phyloP scores from a whole-genome alignment of 1,284 basidiomycete genomes.

The Termitomyces sp. region DNA sequence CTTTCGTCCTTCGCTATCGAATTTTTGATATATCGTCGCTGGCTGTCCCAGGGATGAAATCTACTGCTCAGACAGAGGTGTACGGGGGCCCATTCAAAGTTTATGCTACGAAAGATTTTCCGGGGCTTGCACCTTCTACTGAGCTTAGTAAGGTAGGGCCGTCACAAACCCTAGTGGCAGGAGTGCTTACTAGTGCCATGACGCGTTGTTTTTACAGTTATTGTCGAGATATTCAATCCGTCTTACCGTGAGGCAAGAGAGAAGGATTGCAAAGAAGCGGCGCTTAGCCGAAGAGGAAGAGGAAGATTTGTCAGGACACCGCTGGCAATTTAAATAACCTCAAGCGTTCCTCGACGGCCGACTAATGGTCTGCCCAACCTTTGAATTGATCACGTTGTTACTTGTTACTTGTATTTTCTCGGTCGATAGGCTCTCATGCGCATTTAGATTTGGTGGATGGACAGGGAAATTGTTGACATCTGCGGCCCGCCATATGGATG shows the following conservation, averaged over 20 bases:
- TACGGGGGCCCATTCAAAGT: constrained; percentile 64
- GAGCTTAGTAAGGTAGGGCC: constrained; percentile 58
- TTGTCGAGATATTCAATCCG: constrained; percentile 62
- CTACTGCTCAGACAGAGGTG: constrained; percentile 58
- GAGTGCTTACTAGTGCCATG: neutral
- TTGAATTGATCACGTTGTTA: neutral
- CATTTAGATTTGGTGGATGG: no score
- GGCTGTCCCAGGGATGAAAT: constrained; percentile 30
- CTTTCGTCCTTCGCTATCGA: constrained; percentile 62
- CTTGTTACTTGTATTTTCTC: neutral
- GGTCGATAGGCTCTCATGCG: neutral
- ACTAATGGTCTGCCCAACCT: no score
- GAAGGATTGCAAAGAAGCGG: constrained; percentile 48
- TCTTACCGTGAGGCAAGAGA: constrained; percentile 65
- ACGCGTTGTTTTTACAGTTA: constrained; percentile 34
- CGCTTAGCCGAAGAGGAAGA: neutral
- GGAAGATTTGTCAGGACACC: neutral
- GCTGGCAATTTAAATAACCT: constrained; percentile 10
- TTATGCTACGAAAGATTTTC: constrained; percentile 77
- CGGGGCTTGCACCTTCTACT: constrained; percentile 65
- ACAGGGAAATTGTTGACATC: neutral
- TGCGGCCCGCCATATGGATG: neutral
- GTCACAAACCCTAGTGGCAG: neutral
- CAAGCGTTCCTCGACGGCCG: no score
- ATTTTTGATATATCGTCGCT: constrained; percentile 60